These are phyloP conservation scores for Ogataea parapolymorpha DNA, from an alignment of 805 yeast genomes.

Conservation along the genomic window DNA sequence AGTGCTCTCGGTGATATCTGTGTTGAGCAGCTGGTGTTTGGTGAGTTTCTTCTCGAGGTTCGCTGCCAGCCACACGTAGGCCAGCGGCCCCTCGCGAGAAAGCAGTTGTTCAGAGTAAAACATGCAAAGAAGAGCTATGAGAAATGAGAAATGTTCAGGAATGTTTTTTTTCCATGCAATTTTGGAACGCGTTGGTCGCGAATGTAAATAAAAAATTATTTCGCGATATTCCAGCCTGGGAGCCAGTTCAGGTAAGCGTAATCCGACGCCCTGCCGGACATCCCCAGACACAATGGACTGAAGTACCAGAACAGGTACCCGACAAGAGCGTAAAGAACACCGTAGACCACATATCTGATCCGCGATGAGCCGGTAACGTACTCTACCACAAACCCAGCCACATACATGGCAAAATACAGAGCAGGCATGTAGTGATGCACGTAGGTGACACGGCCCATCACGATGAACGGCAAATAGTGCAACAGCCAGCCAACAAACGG, in stretches of 20 bases:
- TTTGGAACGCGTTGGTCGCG: slow-evolving; percentile 10
- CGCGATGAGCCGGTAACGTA: slow-evolving; percentile 33
- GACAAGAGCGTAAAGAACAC: slow-evolving; percentile 39
- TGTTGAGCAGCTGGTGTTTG: slow-evolving; percentile 65
- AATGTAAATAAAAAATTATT: slow-evolving; percentile 3
- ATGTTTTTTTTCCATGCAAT: slow-evolving; percentile 1
- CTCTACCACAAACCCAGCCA: slow-evolving; percentile 53
- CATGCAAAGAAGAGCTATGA: slow-evolving; percentile 31
- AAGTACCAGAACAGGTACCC: slow-evolving; percentile 57
- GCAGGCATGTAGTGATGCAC: slow-evolving; percentile 87
- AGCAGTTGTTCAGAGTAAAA: slow-evolving; percentile 50
- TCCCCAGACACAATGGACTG: slow-evolving; percentile 63
- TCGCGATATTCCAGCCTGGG: slow-evolving; percentile 14
- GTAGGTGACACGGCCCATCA: slow-evolving; percentile 85
- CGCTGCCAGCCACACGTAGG: slow-evolving; percentile 91
- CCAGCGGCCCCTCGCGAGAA: slow-evolving; percentile 77
- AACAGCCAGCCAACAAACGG: slow-evolving; percentile 83
- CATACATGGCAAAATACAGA: slow-evolving; percentile 67
- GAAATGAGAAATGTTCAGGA: not conserved
- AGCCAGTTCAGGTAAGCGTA: slow-evolving; percentile 49
- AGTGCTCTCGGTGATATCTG: slow-evolving; percentile 66
- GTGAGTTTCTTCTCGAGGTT: slow-evolving; percentile 76
- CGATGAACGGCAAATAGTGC: slow-evolving; percentile 69
- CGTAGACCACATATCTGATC: slow-evolving; percentile 36
- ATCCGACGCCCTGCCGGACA: slow-evolving; percentile 45